phyloP scores from a whole-genome alignment of 176 grass and related monocot genomes.

The Carex pumila region DNA sequence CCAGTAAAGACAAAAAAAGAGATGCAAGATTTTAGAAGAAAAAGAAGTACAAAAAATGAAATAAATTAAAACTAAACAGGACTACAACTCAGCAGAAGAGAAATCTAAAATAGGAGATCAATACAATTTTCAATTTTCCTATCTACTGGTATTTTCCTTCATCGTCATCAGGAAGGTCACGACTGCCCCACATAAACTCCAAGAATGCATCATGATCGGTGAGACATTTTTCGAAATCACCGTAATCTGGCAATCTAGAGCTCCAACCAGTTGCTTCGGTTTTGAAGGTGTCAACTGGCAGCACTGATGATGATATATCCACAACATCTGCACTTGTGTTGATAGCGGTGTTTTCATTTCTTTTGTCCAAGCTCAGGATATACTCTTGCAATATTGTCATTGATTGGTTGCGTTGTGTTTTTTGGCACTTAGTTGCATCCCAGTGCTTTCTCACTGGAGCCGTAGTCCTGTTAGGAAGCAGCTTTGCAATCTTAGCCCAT shows the following conservation, averaged over 20 bases:
- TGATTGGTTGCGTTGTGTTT: background rate
- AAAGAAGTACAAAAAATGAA: no score
- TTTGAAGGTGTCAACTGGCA: background rate
- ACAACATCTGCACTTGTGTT: background rate
- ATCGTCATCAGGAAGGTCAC: background rate
- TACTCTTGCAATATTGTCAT: background rate
- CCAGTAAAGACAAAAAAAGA: no score
- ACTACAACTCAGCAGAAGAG: no score
- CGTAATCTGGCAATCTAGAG: background rate
- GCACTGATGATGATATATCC: background rate
- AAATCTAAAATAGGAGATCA: no score
- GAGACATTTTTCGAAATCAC: background rate
- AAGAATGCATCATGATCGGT: background rate
- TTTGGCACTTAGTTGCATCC: slow-evolving; percentile 17
- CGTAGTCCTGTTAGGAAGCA: slow-evolving; percentile 60
- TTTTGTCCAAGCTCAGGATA: background rate
- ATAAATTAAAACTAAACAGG: no score
- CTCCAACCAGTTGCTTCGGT: background rate
- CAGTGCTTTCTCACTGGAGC: slow-evolving; percentile 85
- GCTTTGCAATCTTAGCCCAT: slow-evolving; percentile 57
- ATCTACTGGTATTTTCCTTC: background rate
- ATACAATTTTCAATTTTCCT: no score
- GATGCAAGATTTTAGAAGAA: no score
- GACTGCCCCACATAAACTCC: background rate
- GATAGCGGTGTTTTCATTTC: background rate